Base-by-base conservation (phyloP, 306 rosid genomes). In the Gastrolobium villosum region DNA sequence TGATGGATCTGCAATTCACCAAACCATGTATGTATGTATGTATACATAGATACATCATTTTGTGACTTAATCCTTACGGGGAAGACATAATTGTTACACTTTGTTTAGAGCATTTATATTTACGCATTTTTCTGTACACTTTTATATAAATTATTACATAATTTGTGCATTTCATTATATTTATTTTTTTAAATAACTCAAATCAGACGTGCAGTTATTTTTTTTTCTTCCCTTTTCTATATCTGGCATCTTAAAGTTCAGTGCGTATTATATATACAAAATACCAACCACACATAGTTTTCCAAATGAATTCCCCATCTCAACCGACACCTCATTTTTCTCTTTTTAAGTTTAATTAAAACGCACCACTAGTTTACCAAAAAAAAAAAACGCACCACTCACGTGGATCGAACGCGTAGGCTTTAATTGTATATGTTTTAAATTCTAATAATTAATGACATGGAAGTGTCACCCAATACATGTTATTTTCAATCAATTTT, bases 401-500 rank as follows among this genome's bases (percentile, higher is more conserved):
- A 56, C 75, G 28, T 28, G 30, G 13, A 72, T 34, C 15, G 75
- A 72, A 49, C 15, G 75, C 63, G 50, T 10, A 5, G 36, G 52
- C 37, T 71, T 57, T 46, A 46, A 34, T 46, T 35, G 40, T 46
- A 10, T 61, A 26, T 55, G 20, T 20, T 54, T 61, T 48, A 35
- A 75, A 10, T 20, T 54, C 46, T 48, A 35, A 75, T 62, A 61
- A 36, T 49, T 49, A 48, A 64, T 49, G 72, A 49, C 64, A 50
- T 26, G 7, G 26, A 36, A 60, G 79, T 74, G 69, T 74, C 36
- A 75, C 80, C 52, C 7, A 26, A 49, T 64, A 14, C 59, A 44
- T 60, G 54, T 26, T 46, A 35, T 35, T 75, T 75, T 63, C 72
- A 36, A 20, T 36, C 72, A 31, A 9, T 74, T 41, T 74, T 41